phyloP scores from a whole-genome alignment of 805 yeast genomes.

The Metschnikowia cubensis region DNA sequence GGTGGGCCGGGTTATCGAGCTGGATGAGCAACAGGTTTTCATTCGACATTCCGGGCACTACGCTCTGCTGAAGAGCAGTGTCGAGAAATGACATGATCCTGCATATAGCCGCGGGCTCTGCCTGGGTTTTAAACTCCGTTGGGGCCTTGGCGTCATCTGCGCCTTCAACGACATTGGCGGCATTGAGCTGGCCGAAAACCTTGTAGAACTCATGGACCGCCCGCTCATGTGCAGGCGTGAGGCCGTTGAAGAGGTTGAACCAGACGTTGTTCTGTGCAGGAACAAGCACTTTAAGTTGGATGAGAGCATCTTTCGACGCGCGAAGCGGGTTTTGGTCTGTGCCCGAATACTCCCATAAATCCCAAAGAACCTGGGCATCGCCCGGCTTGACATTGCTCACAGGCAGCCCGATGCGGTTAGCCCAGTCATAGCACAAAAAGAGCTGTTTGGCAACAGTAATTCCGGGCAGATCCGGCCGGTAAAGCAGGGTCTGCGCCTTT shows the following conservation, averaged over 20 bases:
- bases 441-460: slow-evolving; percentile 17
- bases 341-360: slow-evolving; percentile 7
- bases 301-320: slow-evolving; percentile 6
- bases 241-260: slow-evolving; percentile 15
- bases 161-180: background rate
- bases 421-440: slow-evolving; percentile 19
- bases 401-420: slow-evolving; percentile 16
- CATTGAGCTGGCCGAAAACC: slow-evolving; percentile 9
- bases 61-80: slow-evolving; percentile 12
- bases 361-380: slow-evolving; percentile 8
- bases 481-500: slow-evolving; percentile 12
- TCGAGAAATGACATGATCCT: slow-evolving; percentile 15
- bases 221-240: slow-evolving; percentile 11
- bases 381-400: slow-evolving; percentile 6
- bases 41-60: slow-evolving; percentile 14
- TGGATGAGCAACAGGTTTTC: slow-evolving; percentile 8
- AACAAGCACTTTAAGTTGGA: slow-evolving; percentile 13
- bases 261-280: slow-evolving; percentile 12
- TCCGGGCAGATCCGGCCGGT: slow-evolving; percentile 18
- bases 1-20: slow-evolving; percentile 16
- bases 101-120: slow-evolving; percentile 13
- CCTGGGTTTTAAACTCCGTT: background rate
- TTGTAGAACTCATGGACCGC: slow-evolving; percentile 12
- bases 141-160: background rate
- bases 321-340: background rate